These are phyloP conservation scores for Xylaria arbuscula DNA, from an alignment of 2,329 filamentous ascomycete species.

Conservation along the genomic window DNA sequence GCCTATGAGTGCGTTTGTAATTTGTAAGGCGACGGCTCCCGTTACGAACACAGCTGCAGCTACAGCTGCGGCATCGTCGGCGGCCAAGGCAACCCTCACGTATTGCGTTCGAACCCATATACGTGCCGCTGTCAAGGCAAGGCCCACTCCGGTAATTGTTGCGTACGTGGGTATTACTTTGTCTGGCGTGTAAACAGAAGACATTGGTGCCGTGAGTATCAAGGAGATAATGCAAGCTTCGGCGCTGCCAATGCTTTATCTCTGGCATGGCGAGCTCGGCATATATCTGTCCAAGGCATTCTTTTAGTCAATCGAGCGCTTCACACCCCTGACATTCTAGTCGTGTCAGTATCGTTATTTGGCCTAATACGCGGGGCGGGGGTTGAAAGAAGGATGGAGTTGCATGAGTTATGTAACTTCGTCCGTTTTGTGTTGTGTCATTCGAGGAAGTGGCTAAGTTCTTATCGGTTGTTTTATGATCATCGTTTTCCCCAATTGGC, in stretches of 20 bases:
- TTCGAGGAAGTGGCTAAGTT: neutral
- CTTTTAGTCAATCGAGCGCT: neutral
- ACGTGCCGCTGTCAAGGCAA: constrained; percentile 25
- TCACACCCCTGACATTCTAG: neutral
- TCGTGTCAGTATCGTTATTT: neutral
- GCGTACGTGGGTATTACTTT: constrained; percentile 30
- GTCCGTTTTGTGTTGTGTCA: neutral
- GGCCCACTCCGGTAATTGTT: constrained; percentile 13
- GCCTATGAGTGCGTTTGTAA: constrained; percentile 25
- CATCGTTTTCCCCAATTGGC: neutral
- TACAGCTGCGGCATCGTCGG: constrained; percentile 22
- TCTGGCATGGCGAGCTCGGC: neutral
- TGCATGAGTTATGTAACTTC: neutral
- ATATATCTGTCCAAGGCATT: neutral
- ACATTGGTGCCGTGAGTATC: neutral
- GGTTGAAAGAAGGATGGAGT: neutral
- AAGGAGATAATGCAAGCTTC: neutral
- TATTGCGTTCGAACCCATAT: constrained; percentile 30
- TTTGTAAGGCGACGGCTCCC: constrained; percentile 19
- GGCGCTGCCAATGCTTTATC: neutral
- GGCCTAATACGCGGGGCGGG: neutral
- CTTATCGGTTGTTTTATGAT: neutral
- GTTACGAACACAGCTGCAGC: constrained; percentile 25
- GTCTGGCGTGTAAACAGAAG: constrained; percentile 19
- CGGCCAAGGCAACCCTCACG: constrained; percentile 4